Evolutionary conservation across 2,329 filamentous ascomycete species (phyloP), one percentile per base, ranked within the genome.

Genomic region (Penicillium sp.): DNA sequence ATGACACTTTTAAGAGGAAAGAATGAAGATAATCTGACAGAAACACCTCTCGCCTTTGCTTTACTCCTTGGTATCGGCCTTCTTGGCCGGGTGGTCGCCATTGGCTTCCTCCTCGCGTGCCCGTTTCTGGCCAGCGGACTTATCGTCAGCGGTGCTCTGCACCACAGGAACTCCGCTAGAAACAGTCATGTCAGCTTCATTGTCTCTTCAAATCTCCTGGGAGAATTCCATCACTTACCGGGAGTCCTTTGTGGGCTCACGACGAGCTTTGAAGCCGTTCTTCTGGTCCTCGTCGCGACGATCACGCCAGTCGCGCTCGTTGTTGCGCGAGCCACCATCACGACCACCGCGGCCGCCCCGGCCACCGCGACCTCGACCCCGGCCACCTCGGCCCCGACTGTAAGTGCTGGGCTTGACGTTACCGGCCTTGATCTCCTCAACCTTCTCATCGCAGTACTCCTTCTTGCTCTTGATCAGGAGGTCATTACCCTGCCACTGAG

Each of bases 381-480:
- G n/a, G 57, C 68, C 65, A 17, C 69, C 69, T 32, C 68, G 66
- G 35, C 67, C 61, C 32, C 67, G 70, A 39, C 70, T 69, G 65
- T 48, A 45, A 6, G 47, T 45, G 54, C 70, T 78, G 44, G 82
- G 77, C 59, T 79, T 70, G 32, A 87, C 70, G 56, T 79, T 79
- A 43, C 85, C 85, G 29, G 79, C 74, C 51, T 77, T 73, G 55
- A 90, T 89, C 25, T 84, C 76, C 37, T 79, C 69, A 40, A 73
- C 74, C 72, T 90, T 90, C 64, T 82, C 78, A n/a, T 82, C 75
- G 50, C 84, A 82, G 65, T 98, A 98, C 12, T 79, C 84, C 56
- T 79, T 77, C 80, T 98, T 98, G 66, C 79, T 81, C 79, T 86
- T 89, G 69, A 92, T 82, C 60, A 80, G 70, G 35, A 96, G 74